These are phyloP conservation scores for Picocystis sp. DNA, from an alignment of 163 green algal species.

Conservation along the genomic window DNA sequence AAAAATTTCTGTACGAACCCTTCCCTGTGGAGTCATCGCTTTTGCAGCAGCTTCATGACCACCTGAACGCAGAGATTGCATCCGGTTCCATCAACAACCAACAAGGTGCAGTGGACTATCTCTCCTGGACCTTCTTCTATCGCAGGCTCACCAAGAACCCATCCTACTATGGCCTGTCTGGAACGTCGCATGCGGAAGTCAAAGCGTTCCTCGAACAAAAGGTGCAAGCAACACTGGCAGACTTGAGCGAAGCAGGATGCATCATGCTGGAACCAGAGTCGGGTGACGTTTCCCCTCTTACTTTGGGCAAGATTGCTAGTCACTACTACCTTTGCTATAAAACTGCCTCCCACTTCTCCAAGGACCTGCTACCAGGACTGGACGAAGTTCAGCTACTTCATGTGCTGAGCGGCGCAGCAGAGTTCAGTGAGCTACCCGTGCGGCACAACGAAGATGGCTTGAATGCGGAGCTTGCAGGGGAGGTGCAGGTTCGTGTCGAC, in stretches of 20 bases:
- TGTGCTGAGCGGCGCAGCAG: conserved; percentile 36
- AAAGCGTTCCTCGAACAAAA: conserved; percentile 41
- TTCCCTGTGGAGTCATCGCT: conserved; percentile 83
- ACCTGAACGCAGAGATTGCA: conserved; percentile 83
- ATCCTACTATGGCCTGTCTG: conserved; percentile 79
- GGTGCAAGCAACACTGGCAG: conserved; percentile 34
- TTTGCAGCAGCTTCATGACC: conserved; percentile 32
- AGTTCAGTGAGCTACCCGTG: conserved; percentile 92
- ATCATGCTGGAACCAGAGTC: conserved; percentile 38
- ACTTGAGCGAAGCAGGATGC: conserved; percentile 64
- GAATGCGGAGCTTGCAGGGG: conserved; percentile 51
- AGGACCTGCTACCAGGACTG: conserved; percentile 34
- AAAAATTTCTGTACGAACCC: conserved; percentile 89
- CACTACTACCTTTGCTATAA: conserved; percentile 88
- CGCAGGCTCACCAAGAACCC: conserved; percentile 72
- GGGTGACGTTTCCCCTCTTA: conserved; percentile 28
- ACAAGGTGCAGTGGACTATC: conserved; percentile 80
- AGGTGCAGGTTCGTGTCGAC: conserved; percentile 42
- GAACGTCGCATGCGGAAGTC: conserved; percentile 33
- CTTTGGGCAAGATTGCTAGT: conserved; percentile 56
- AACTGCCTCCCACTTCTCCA: conserved; percentile 63
- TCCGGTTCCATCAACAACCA: conserved; percentile 58
- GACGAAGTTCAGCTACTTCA: conserved; percentile 15
- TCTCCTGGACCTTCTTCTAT: conserved; percentile 92
- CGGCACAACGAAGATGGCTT: conserved; percentile 93